Conservation (phyloP, 1,139 yeast genomes). For the Suhomyces wounanorum region DNA sequence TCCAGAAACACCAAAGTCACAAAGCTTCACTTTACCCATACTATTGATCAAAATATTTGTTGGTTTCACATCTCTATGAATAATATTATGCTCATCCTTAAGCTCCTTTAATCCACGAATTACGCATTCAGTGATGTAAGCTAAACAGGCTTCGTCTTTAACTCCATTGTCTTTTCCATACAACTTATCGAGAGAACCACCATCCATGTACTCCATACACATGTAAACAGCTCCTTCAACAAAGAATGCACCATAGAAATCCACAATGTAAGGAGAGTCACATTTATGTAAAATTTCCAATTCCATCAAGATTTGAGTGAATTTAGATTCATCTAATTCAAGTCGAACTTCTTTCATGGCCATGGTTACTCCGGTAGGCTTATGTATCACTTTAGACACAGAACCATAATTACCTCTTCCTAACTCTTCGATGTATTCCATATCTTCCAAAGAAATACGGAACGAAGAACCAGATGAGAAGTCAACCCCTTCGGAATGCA, state of each 20-base stretch:
- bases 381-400: conserved; percentile 87
- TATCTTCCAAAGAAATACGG: conserved; percentile 81
- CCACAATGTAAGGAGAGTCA: conserved; percentile 86
- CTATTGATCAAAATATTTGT: conserved; percentile 85
- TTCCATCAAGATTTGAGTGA: conserved; percentile 94
- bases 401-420: conserved; percentile 97
- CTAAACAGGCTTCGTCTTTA: conserved; percentile 72
- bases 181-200: conserved; percentile 88
- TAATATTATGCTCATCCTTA: conserved; percentile 85
- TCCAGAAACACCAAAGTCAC: conserved; percentile 97
- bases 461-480: conserved; percentile 87
- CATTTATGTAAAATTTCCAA: conserved; percentile 90
- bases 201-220: conserved; percentile 99
- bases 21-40: conserved; percentile 81
- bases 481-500: conserved; percentile 89
- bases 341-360: conserved; percentile 96
- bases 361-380: conserved; percentile 91
- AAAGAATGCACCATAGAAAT: conserved; percentile 95
- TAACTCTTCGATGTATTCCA: conserved; percentile 80
- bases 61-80: conserved; percentile 97
- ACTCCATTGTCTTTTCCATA: conserved; percentile 74
- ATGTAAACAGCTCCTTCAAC: conserved; percentile 97
- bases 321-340: conserved; percentile 87
- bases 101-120: conserved; percentile 81
- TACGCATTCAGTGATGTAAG: conserved; percentile 78